phyloP scores from a whole-genome alignment of 2,329 filamentous ascomycete species.

The Hymenoscyphus albidus region DNA sequence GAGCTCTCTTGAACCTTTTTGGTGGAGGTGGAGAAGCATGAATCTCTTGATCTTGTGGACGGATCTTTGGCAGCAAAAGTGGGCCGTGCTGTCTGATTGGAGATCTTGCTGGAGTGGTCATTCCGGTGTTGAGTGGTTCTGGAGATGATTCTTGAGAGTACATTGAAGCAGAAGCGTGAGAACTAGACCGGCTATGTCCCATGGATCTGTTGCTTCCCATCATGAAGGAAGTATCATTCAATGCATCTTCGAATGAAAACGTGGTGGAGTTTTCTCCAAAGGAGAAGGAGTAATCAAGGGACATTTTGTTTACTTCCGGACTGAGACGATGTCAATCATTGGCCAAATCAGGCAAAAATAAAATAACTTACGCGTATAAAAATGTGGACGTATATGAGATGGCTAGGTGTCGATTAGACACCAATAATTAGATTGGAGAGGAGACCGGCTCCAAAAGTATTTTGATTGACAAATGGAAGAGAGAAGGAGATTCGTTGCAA shows the following conservation, averaged over 20 bases:
- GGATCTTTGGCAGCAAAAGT: conserved; percentile 78
- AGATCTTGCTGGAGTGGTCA: conserved; percentile 66
- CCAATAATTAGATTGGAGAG: conserved; percentile 28
- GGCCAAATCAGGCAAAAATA: conserved; percentile 5
- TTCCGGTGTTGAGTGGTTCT: conserved; percentile 64
- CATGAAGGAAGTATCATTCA: conserved; percentile 52
- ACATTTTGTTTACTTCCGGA: conserved; percentile 56
- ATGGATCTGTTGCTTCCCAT: conserved; percentile 40
- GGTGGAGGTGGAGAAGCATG: conserved; percentile 46
- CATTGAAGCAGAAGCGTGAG: conserved; percentile 37
- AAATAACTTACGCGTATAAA: conserved; percentile 25
- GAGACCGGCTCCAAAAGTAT: conserved; percentile 32
- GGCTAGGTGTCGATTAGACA: conserved; percentile 26
- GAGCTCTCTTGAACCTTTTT: conserved; percentile 54
- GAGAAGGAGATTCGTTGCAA: conserved; percentile 33
- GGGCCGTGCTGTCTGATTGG: conserved; percentile 77
- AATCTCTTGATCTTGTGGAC: conserved; percentile 76
- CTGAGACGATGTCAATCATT: conserved; percentile 36
- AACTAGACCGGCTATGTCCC: conserved; percentile 37
- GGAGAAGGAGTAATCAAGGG: conserved; percentile 57
- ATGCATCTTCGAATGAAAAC: conserved; percentile 53
- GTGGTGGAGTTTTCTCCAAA: conserved; percentile 49
- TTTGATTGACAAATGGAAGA: conserved; percentile 20
- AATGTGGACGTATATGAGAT: conserved; percentile 12
- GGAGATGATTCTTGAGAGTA: conserved; percentile 67